Base-by-base conservation (phyloP, 345 rosid species). In the Gossypium mustelinum region DNA sequence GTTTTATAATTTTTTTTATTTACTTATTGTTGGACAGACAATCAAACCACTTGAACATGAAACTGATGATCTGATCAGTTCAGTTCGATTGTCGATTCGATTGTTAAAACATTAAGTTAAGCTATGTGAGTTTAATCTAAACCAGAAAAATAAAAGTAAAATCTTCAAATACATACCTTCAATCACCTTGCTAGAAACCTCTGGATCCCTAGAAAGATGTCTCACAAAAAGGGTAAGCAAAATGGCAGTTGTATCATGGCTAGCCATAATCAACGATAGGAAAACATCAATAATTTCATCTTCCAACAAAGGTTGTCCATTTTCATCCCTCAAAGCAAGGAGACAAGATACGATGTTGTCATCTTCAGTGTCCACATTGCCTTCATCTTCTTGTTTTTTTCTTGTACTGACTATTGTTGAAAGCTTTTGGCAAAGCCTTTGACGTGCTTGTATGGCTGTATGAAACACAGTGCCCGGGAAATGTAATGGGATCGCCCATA, bases 401-500 rank as follows among this genome's bases (percentile, higher is more conserved):
- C 47, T 51, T 3, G 1, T 65, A 1, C 0, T 4, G 12, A 75
- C 55, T 29, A 78, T 74, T 18, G 66, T 29, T 0, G 74, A 65
- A 22, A 81, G 70, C 55, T 61, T 24, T 7, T 50, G 67, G 13
- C 73, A 58, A 3, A 74, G 39, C 47, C 84, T 58, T 18, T 58
- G 54, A 12, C 74, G 58, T 1, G 83, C 83, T 72, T 73, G 50
- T 45, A 54, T 3, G 3, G 80, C 83, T 22, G 1, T 24, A 10
- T 63, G 58, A 12, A 73, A 66, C 34, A 14, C 43, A 11, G 80
- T 75, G 20, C 84, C 81, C 2, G 81, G 81, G 56, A 78, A 39
- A 55, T 72, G 45, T 20, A 81, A 41, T 2, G 84, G 84, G 39
- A 78, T 18, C n/a, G 73, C 51, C 81, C 79, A 75, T 7, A 8